Evolutionary conservation across 2,329 filamentous ascomycete genomes (phyloP).

Genomic region (Exophiala oligosperma): DNA sequence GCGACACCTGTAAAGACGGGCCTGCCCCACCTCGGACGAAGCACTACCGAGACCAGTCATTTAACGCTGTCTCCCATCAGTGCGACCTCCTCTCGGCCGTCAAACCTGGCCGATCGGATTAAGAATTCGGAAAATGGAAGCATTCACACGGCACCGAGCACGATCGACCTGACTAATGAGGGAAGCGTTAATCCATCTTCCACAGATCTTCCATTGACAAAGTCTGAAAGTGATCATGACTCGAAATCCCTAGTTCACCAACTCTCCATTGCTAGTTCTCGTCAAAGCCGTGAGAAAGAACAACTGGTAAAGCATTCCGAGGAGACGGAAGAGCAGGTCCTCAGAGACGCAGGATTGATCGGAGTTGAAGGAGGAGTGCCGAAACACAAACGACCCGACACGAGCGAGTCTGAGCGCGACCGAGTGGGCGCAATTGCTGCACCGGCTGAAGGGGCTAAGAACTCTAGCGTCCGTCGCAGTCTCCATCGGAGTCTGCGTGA

Average conservation of each 20-base stretch:
- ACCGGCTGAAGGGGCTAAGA: conserved; percentile 52
- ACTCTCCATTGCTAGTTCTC: conserved; percentile 40
- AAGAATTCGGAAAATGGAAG: conserved; percentile 16
- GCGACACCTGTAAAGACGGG: conserved; percentile 23
- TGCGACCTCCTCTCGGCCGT: conserved; percentile 20
- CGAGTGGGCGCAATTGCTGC: conserved; percentile 40
- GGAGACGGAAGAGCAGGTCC: conserved; percentile 65
- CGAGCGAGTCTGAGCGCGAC: conserved; percentile 46
- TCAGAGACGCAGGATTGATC: conserved; percentile 67
- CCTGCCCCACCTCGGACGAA: conserved; percentile 16
- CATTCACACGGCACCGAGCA: conserved; percentile 7
- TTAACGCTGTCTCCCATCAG: conserved; percentile 24
- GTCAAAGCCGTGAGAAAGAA: conserved; percentile 36
- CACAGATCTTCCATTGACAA: conserved; percentile 9
- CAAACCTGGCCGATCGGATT: conserved; percentile 15
- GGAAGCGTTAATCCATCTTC: conserved; percentile 14
- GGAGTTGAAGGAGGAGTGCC: conserved; percentile 43
- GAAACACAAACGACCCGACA: conserved; percentile 40
- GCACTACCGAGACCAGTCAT: conserved; percentile 22
- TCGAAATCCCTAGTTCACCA: conserved; percentile 37
- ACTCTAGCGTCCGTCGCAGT: conserved; percentile 75
- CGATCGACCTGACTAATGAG: conserved; percentile 5
- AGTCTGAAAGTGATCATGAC: conserved; percentile 27
- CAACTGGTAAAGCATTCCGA: conserved; percentile 24
- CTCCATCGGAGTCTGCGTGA: conserved; percentile 88